Conservation (phyloP, 2,329 filamentous ascomycete species). For the Didymosphaeria variabile region DNA sequence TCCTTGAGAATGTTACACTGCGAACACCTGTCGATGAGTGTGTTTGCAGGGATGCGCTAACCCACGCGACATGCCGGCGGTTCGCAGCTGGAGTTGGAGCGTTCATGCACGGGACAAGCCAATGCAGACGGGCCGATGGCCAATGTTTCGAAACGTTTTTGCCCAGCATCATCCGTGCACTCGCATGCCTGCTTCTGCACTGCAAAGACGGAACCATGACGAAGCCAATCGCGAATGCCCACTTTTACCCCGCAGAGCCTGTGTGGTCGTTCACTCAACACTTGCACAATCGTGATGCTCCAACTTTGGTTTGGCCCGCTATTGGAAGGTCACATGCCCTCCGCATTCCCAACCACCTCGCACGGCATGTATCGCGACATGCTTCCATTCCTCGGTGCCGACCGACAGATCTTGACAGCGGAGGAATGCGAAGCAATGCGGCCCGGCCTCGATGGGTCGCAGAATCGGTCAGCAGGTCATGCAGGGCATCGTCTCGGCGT, state of each 20-base stretch:
- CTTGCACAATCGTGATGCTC: conserved; percentile 7
- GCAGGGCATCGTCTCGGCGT: conserved; percentile 6
- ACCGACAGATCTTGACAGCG: conserved; percentile 20
- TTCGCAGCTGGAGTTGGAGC: conserved; percentile 25
- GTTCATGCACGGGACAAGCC: conserved; percentile 29
- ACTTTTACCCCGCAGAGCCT: conserved; percentile 24
- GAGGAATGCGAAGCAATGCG: conserved; percentile 25
- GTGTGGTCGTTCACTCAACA: neutral
- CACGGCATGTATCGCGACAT: conserved; percentile 3
- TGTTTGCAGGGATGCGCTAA: conserved; percentile 21
- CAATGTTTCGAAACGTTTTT: conserved; percentile 29
- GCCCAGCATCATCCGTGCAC: conserved; percentile 16
- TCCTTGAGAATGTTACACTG: conserved; percentile 7
- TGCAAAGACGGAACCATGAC: conserved; percentile 21
- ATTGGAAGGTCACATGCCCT: conserved; percentile 14
- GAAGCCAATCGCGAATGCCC: conserved; percentile 21
- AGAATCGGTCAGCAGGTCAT: conserved; percentile 34
- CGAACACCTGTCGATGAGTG: conserved; percentile 17
- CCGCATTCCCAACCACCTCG: conserved; percentile 20
- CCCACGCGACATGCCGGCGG: conserved; percentile 28
- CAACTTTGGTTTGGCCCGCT: conserved; percentile 13
- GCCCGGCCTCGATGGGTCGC: conserved; percentile 26
- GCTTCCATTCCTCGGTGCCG: conserved; percentile 26
- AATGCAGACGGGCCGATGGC: conserved; percentile 23
- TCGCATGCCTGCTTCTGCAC: conserved; percentile 3